A percentile compares a stretch with the other conserved stretches of the same genome.
Conservation (phyloP, 805 yeast species). For the Metahyphopichia silvanorum region DNA sequence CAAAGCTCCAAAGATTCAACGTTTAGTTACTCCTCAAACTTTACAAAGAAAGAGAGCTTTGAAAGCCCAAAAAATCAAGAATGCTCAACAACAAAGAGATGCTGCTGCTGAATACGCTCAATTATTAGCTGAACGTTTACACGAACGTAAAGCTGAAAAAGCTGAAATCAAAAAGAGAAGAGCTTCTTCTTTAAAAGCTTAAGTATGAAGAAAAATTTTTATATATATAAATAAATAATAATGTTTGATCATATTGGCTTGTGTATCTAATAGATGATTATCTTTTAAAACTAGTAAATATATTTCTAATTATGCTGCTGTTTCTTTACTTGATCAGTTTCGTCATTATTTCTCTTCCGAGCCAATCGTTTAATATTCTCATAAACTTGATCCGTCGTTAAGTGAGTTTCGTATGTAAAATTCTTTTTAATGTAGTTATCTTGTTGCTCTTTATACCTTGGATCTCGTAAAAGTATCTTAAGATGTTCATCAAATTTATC, state of each 20-base stretch:
- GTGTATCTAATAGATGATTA: too few relatives aligned
- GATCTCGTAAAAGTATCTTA: constrained; percentile 68
- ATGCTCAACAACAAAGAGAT: constrained; percentile 99
- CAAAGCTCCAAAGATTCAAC: constrained; percentile 99
- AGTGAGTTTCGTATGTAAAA: constrained; percentile 42
- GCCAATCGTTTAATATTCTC: constrained; percentile 55
- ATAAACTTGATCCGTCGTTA: constrained; percentile 57
- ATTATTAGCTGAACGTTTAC: constrained; percentile 95
- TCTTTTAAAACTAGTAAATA: neutral
- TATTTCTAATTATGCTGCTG: constrained; percentile 8
- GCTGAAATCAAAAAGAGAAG: constrained; percentile 99
- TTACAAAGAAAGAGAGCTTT: constrained; percentile 99
- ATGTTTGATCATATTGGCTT: too few relatives aligned
- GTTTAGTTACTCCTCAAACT: constrained; percentile 98
- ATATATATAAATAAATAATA: too few relatives aligned
- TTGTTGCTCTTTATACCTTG: constrained; percentile 69
- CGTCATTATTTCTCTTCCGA: constrained; percentile 17
- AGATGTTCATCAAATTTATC: constrained; percentile 69
- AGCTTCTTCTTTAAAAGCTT: constrained; percentile 97
- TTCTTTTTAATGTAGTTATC: constrained; percentile 58
- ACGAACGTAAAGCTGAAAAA: constrained; percentile 97
- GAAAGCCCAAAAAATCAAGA: constrained; percentile 88
- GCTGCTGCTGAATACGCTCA: constrained; percentile 99
- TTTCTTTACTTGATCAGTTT: constrained; percentile 4
- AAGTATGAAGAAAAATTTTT: too few relatives aligned